Conservation (phyloP, 768 basidiomycete species). For the Hydnomerulius pinastri region DNA sequence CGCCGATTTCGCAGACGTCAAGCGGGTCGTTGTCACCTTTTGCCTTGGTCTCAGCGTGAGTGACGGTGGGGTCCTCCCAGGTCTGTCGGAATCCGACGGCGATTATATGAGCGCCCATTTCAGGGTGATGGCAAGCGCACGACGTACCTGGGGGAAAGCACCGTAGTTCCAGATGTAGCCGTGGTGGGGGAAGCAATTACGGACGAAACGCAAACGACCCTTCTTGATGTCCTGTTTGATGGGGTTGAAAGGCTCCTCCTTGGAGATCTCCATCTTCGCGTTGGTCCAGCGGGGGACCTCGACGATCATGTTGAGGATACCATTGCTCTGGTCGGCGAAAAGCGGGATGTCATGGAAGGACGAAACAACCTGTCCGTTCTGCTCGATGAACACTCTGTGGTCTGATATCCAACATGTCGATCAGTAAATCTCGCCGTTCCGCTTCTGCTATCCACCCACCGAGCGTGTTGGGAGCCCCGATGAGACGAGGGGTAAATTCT, state of each 20-base stretch:
- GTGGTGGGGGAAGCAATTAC: slow-evolving; percentile 99
- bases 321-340: slow-evolving; percentile 93
- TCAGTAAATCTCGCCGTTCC: slow-evolving; percentile 17
- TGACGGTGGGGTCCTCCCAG: slow-evolving; percentile 91
- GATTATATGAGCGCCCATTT: background rate
- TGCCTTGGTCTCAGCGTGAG: slow-evolving; percentile 97
- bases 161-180: slow-evolving; percentile 99
- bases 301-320: slow-evolving; percentile 98
- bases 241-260: slow-evolving; percentile 98
- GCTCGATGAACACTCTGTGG: slow-evolving; percentile 93
- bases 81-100: slow-evolving; percentile 53
- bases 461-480: slow-evolving; percentile 91
- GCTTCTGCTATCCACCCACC: slow-evolving; percentile 50
- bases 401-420: slow-evolving; percentile 52
- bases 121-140: background rate
- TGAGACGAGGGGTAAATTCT: slow-evolving; percentile 76
- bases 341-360: slow-evolving; percentile 97
- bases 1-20: slow-evolving; percentile 99
- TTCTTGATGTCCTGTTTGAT: slow-evolving; percentile 99
- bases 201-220: slow-evolving; percentile 92
- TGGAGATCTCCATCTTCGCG: slow-evolving; percentile 99
- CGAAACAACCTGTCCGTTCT: slow-evolving; percentile 80
- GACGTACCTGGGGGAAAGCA: slow-evolving; percentile 90
- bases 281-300: slow-evolving; percentile 99
- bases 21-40: slow-evolving; percentile 99